These are phyloP conservation scores for Metschnikowia continentalis DNA, from an alignment of 805 yeast species.

Conservation along the genomic window DNA sequence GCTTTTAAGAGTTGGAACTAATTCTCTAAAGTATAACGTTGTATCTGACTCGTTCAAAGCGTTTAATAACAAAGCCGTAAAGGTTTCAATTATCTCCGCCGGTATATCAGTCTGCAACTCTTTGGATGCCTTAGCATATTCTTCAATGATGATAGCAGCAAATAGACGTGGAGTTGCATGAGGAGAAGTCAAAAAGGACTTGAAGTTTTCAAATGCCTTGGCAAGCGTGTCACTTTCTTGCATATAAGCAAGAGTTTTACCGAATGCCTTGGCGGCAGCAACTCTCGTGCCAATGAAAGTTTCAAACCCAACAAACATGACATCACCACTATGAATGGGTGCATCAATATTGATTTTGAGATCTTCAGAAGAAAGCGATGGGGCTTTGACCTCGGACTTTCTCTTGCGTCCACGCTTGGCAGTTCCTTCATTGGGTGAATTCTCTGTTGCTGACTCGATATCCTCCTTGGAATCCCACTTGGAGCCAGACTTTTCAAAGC, in stretches of 20 bases:
- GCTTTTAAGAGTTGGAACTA: slow-evolving; percentile 80
- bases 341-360: slow-evolving; percentile 84
- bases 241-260: slow-evolving; percentile 55
- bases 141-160: slow-evolving; percentile 65
- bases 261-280: slow-evolving; percentile 72
- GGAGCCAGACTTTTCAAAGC: slow-evolving; percentile 14
- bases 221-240: slow-evolving; percentile 34
- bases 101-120: slow-evolving; percentile 16
- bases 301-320: slow-evolving; percentile 75
- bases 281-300: slow-evolving; percentile 71
- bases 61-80: slow-evolving; percentile 27
- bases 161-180: slow-evolving; percentile 81
- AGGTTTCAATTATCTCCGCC: slow-evolving; percentile 16
- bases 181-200: slow-evolving; percentile 48
- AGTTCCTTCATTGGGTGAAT: slow-evolving; percentile 15
- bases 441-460: slow-evolving; percentile 7
- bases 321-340: slow-evolving; percentile 88
- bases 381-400: slow-evolving; percentile 26
- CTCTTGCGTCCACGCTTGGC: slow-evolving; percentile 46
- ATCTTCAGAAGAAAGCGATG: slow-evolving; percentile 51
- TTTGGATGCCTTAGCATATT: slow-evolving; percentile 46
- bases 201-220: slow-evolving; percentile 35
- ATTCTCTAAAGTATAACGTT: slow-evolving; percentile 67
- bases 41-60: slow-evolving; percentile 39
- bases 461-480: slow-evolving; percentile 10